A percentile compares a stretch with the other conserved stretches of the same genome.
Conservation (phyloP, 2,329 filamentous ascomycete genomes). For the Paraphaeosphaeria minitans region DNA sequence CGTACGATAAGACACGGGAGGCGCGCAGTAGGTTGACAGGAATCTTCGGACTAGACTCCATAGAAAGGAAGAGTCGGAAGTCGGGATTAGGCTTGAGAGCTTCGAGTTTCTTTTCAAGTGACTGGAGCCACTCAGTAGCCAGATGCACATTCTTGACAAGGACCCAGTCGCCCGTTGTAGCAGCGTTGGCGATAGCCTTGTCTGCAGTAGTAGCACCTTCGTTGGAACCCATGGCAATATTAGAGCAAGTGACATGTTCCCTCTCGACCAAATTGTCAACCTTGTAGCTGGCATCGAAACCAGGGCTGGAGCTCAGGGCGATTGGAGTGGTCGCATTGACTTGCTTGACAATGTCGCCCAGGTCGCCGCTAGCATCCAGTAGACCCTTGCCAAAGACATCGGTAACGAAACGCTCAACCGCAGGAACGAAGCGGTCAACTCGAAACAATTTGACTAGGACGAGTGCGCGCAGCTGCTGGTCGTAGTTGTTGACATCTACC, state of each 20-base stretch:
- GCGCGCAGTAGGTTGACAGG: slow-evolving; percentile 93
- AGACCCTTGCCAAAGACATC: slow-evolving; percentile 83
- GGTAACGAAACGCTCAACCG: slow-evolving; percentile 86
- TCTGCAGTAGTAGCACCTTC: slow-evolving; percentile 91
- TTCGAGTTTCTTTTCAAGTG: slow-evolving; percentile 94
- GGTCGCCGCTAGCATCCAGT: slow-evolving; percentile 82
- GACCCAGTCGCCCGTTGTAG: slow-evolving; percentile 92
- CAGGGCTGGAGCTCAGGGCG: slow-evolving; percentile 89
- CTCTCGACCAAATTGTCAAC: slow-evolving; percentile 93
- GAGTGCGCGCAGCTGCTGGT: slow-evolving; percentile 81
- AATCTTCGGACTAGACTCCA: slow-evolving; percentile 97
- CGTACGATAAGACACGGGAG: slow-evolving; percentile 94
- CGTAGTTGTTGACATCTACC: slow-evolving; percentile 65
- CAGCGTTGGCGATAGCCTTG: slow-evolving; percentile 91
- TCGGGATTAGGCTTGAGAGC: slow-evolving; percentile 91
- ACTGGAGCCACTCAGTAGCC: slow-evolving; percentile 94
- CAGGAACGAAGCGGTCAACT: slow-evolving; percentile 91
- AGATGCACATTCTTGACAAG: slow-evolving; percentile 99
- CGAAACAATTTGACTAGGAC: slow-evolving; percentile 93
- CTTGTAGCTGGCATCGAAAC: slow-evolving; percentile 99
- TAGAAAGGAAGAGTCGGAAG: slow-evolving; percentile 95
- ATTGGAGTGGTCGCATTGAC: slow-evolving; percentile 85
- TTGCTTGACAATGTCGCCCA: slow-evolving; percentile 82
- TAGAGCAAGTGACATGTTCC: slow-evolving; percentile 81
- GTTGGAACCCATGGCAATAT: slow-evolving; percentile 98